Percentiles rank a stretch among this genome's conserved stretches.
Conservation (phyloP, 169 alveolate genomes). For the Theileria orientalis region DNA sequence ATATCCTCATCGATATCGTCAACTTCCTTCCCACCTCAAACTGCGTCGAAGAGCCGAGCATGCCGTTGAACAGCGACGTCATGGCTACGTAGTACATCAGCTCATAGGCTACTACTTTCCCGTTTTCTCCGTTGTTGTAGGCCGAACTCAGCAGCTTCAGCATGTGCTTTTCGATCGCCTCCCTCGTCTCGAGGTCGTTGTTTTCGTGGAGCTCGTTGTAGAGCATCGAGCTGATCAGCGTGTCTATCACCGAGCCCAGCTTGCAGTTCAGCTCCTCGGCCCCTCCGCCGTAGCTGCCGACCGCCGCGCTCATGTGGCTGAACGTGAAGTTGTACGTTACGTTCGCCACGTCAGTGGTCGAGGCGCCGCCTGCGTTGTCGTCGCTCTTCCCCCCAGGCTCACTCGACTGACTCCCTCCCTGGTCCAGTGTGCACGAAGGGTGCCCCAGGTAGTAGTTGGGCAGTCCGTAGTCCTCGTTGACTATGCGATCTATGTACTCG, state of each 20-base stretch:
- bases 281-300: too few relatives aligned
- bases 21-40: background rate
- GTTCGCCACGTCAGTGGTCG: too few relatives aligned
- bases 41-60: background rate
- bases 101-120: background rate
- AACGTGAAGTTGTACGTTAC: too few relatives aligned
- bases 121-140: background rate
- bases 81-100: background rate
- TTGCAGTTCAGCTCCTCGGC: background rate
- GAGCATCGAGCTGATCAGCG: background rate
- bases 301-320: too few relatives aligned
- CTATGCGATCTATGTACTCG: background rate
- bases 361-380: too few relatives aligned
- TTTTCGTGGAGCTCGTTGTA: too few relatives aligned
- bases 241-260: background rate
- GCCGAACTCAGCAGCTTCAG: background rate
- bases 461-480: background rate
- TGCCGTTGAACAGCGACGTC: background rate
- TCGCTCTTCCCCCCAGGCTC: too few relatives aligned
- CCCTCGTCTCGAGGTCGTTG: too few relatives aligned
- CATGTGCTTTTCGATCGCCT: background rate
- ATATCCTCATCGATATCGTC: background rate
- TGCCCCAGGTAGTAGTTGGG: background rate
- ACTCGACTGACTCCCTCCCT: too few relatives aligned
- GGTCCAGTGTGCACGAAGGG: too few relatives aligned